Base-by-base conservation (phyloP, 2,329 filamentous ascomycete genomes). In the Fusarium mangiferae region DNA sequence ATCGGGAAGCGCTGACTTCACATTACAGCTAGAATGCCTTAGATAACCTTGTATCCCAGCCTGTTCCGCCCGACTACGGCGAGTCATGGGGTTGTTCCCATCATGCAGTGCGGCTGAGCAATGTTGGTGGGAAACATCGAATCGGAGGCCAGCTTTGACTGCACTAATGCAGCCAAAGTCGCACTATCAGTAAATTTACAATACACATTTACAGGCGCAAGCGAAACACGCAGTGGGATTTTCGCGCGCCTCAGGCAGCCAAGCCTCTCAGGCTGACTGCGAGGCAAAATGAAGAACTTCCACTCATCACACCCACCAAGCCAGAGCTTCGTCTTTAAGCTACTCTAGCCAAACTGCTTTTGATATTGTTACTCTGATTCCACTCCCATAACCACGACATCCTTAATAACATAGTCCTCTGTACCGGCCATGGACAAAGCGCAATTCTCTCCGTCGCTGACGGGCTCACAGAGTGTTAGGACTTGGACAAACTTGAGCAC, bases 361-460 rank as follows among this genome's bases (percentile, higher is more conserved):
- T 1, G 1, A 14, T 22, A 7, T n/a, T 1, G 0, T n/a, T 41
- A 2, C 0, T 1, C 20, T n/a, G 5, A 6, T 14, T 2, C 20
- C 9, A 41, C 9, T 41, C 14, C 33, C 33, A n/a, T 2, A 6
- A 41, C 2, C 10, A 7, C 2, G 8, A 0, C 14, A n/a, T 15
- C 6, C 6, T 42, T 6, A 8, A 2, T 15, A 5, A 41, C 2
- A 15, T 15, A 2, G 10, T 41, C 14, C 22, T n/a, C 3, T 42
- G 14, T 6, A 2, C 3, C 22, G 3, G 22, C 22, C 41, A n/a
- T 42, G 41, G 41, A n/a, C 0, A 11, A 42, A 42, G 22, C 8
- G 14, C 22, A 0, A 7, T 15, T n/a, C 22, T 42, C 6, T 42
- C 0, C 6, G 14, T n/a, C 41, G 9, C 14, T 10, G 22, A n/a